phyloP scores from a whole-genome alignment of 176 grass and related monocot genomes.

The Eleusine indica region DNA sequence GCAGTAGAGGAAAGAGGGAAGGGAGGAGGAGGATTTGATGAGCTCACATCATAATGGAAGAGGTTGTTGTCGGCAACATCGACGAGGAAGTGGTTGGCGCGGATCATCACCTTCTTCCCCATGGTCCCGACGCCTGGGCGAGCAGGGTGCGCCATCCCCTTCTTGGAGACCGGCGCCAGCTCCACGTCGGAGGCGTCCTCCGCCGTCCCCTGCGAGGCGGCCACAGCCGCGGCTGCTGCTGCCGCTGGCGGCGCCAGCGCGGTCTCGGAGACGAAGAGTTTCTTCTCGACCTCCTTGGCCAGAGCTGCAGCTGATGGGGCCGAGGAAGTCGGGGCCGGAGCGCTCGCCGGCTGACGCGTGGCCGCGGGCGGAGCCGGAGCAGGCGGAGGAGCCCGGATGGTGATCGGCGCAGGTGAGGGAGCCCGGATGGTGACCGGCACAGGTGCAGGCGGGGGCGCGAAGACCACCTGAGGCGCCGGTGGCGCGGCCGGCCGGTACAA shows the following conservation, averaged over 20 bases:
- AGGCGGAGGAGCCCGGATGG: neutral
- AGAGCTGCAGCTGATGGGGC: constrained; percentile 14
- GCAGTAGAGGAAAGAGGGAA: neutral
- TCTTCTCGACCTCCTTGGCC: constrained; percentile 49
- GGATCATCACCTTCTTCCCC: constrained; percentile 52
- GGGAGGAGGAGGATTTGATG: neutral
- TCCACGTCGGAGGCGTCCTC: constrained; percentile 1
- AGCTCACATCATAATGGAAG: constrained; percentile 81
- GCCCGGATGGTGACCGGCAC: neutral
- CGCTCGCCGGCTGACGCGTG: neutral
- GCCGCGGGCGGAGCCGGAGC: neutral
- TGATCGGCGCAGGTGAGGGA: neutral
- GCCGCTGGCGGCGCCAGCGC: constrained; percentile 25
- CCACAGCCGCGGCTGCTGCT: constrained; percentile 11
- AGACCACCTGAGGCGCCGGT: neutral
- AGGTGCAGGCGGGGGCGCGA: neutral
- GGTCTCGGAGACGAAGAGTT: constrained; percentile 57
- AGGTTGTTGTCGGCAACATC: constrained; percentile 66
- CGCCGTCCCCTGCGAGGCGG: neutral
- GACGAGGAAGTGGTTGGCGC: constrained; percentile 81
- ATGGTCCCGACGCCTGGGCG: constrained; percentile 37
- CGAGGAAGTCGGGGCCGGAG: neutral
- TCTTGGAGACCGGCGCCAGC: constrained; percentile 56
- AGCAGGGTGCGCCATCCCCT: constrained; percentile 40
- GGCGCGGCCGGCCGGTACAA: constrained; percentile 10